phyloP scores from a whole-genome alignment of 495 filamentous ascomycete species.

The Podospora appendiculata region DNA sequence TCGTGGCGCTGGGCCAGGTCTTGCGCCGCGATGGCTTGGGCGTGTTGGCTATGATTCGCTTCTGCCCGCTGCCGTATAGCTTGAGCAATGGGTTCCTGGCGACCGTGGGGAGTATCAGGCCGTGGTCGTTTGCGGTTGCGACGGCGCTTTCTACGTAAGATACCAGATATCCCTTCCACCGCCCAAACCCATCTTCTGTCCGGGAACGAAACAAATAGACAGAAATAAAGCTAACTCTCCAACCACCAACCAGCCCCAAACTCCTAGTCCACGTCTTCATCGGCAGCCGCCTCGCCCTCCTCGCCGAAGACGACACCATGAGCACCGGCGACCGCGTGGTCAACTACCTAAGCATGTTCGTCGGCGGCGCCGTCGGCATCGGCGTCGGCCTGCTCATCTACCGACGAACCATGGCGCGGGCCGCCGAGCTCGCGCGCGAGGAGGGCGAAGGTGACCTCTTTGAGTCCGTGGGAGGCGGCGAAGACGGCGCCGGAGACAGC shows the following conservation, averaged over 20 bases:
- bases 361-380: constrained; percentile 63
- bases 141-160: constrained; percentile 54
- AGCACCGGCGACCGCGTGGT: constrained; percentile 57
- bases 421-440: constrained; percentile 75
- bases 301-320: constrained; percentile 58
- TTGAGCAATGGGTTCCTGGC: constrained; percentile 90
- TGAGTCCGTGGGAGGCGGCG: constrained; percentile 14
- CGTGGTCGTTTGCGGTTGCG: constrained; percentile 67
- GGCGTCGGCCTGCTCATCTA: constrained; percentile 83
- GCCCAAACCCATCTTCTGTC: too few relatives aligned
- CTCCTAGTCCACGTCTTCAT: constrained; percentile 90
- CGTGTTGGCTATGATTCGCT: constrained; percentile 82
- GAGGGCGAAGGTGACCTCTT: constrained; percentile 38
- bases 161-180: not conserved
- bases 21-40: constrained; percentile 79
- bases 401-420: constrained; percentile 72
- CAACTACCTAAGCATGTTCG: constrained; percentile 70
- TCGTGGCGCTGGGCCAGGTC: constrained; percentile 52
- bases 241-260: constrained; percentile 50
- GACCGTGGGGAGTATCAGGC: constrained; percentile 81
- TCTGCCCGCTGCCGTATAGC: constrained; percentile 92
- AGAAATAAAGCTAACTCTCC: not conserved
- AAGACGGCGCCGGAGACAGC: constrained; percentile 12
- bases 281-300: constrained; percentile 61
- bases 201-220: not conserved